These are phyloP conservation scores for Arachnopeziza araneosa DNA, from an alignment of 2,329 filamentous ascomycete species.

Conservation along the genomic window DNA sequence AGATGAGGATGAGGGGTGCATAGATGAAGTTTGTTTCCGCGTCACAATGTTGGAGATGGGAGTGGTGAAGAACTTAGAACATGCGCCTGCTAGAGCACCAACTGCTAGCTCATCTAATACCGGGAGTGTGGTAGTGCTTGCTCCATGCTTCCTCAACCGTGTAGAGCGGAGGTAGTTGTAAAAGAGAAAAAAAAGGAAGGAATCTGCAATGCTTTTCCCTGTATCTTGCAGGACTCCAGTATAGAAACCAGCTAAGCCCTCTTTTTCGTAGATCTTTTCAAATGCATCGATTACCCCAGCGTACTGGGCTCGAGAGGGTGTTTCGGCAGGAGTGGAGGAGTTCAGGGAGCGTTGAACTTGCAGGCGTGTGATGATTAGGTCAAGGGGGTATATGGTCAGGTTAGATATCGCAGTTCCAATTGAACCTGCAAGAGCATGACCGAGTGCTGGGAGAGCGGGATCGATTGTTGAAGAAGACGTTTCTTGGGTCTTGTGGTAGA, in stretches of 20 bases:
- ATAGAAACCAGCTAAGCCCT: slow-evolving; percentile 65
- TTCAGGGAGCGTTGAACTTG: slow-evolving; percentile 66
- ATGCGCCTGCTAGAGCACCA: slow-evolving; percentile 67
- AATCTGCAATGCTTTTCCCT: slow-evolving; percentile 64
- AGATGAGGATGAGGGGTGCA: slow-evolving; percentile 35
- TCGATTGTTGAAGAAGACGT: slow-evolving; percentile 22
- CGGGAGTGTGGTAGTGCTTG: slow-evolving; percentile 40
- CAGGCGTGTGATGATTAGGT: slow-evolving; percentile 74
- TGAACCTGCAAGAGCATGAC: slow-evolving; percentile 77
- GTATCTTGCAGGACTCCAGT: slow-evolving; percentile 58
- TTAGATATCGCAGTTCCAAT: slow-evolving; percentile 75
- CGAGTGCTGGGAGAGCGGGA: slow-evolving; percentile 61
- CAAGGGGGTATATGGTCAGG: slow-evolving; percentile 72
- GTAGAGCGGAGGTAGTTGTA: slow-evolving; percentile 51
- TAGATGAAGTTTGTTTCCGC: slow-evolving; percentile 66
- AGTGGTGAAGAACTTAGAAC: slow-evolving; percentile 70
- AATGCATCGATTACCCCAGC: slow-evolving; percentile 63
- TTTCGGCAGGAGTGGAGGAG: slow-evolving; percentile 22
- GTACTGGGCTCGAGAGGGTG: slow-evolving; percentile 44
- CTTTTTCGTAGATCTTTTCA: slow-evolving; percentile 61
- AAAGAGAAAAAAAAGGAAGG: slow-evolving; percentile 80
- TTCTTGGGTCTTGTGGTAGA: slow-evolving; percentile 34
- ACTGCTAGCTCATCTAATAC: slow-evolving; percentile 68
- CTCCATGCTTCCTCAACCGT: slow-evolving; percentile 36
- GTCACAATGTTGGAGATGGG: slow-evolving; percentile 80